Percentiles rank a stretch among this genome's conserved stretches.
phyloP scores from a whole-genome alignment of 345 rosid species.

The Eucalyptus lansdowneana region DNA sequence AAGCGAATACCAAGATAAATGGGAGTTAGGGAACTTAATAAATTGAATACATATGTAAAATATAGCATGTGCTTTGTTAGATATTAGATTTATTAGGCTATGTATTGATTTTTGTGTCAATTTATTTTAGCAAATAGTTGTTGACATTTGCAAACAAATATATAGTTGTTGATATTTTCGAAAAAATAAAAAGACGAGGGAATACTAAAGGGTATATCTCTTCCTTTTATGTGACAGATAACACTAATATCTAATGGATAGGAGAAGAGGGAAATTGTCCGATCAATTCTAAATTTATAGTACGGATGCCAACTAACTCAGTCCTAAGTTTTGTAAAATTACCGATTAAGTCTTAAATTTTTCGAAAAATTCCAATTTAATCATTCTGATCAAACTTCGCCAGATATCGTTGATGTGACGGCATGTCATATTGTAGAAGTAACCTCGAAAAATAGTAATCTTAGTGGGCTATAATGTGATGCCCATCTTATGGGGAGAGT shows the following conservation, averaged over 20 bases:
- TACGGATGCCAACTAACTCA: background rate
- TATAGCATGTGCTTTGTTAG: background rate
- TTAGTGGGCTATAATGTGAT: background rate
- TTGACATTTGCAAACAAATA: background rate
- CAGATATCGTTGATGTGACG: rapidly evolving
- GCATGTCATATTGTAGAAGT: background rate
- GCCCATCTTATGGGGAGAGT: background rate
- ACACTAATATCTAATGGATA: background rate
- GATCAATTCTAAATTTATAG: background rate
- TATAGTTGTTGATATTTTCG: background rate
- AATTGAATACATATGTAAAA: background rate
- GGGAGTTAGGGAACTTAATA: background rate
- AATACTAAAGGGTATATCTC: background rate
- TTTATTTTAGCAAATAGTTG: background rate
- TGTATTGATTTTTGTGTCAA: background rate
- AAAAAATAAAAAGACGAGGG: background rate
- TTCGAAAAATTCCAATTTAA: rapidly evolving
- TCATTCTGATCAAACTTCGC: rapidly evolving
- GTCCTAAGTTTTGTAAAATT: background rate
- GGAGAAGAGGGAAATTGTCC: background rate
- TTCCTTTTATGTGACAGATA: background rate
- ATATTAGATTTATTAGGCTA: background rate
- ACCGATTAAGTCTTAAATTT: background rate
- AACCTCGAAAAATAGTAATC: background rate
- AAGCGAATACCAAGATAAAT: background rate